phyloP scores from a whole-genome alignment of 257 asterid genomes.

The Vinca minor region DNA sequence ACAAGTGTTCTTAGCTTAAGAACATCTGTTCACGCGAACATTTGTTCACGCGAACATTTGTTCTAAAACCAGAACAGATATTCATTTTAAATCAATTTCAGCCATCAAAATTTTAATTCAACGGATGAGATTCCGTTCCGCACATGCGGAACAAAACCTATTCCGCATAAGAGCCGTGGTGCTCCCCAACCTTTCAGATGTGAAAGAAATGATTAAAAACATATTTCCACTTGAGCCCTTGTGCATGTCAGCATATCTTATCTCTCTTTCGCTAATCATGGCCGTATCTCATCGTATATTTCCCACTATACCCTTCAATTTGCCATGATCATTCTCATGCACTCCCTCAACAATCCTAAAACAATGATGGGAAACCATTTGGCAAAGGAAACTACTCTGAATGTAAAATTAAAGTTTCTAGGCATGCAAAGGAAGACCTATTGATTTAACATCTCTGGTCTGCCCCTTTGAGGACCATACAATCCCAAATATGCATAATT shows the following conservation, averaged over 20 bases:
- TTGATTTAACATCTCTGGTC: conserved; percentile 39
- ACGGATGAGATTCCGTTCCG: no score
- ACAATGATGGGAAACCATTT: conserved; percentile 10
- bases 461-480: conserved; percentile 27
- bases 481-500: conserved; percentile 14
- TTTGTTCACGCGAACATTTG: no score
- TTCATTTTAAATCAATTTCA: no score
- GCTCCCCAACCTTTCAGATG: no score
- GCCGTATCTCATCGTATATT: conserved; percentile 30
- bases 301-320: conserved; percentile 24
- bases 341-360: conserved; percentile 7
- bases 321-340: conserved; percentile 3
- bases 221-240: conserved; percentile 42
- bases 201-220: conserved; percentile 52
- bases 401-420: conserved; percentile 25
- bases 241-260: conserved; percentile 52
- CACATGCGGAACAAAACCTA: no score
- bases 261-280: conserved; percentile 37
- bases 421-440: conserved; percentile 26
- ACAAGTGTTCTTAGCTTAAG: no score
- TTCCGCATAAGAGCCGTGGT: no score
- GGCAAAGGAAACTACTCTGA: conserved; percentile 21
- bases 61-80: no score
- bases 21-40: no score
- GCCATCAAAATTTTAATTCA: no score